phyloP scores from a whole-genome alignment of 2,329 filamentous ascomycete genomes.

The Penicillium sp. region DNA sequence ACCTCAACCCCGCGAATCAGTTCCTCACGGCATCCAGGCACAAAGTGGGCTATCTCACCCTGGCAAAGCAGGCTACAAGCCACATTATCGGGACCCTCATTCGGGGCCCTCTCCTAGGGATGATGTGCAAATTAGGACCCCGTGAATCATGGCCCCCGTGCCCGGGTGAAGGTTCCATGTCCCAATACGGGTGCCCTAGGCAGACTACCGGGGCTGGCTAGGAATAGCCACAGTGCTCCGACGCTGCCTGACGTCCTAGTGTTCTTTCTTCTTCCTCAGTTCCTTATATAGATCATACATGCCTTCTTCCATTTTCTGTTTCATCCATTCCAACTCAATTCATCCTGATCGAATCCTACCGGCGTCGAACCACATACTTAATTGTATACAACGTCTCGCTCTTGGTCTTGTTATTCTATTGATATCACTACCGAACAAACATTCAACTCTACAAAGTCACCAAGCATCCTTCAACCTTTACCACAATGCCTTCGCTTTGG shows the following conservation, averaged over 20 bases:
- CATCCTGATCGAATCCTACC: slow-evolving; percentile 2
- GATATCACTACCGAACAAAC: background rate
- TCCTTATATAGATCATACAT: slow-evolving; percentile 6
- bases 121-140: slow-evolving; percentile 8
- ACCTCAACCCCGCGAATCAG: slow-evolving; percentile 9
- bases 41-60: slow-evolving; percentile 7
- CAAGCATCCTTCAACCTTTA: background rate
- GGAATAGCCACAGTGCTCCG: slow-evolving; percentile 8
- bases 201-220: slow-evolving; percentile 15
- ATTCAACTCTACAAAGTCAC: background rate
- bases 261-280: background rate
- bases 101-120: slow-evolving; percentile 9
- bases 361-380: background rate
- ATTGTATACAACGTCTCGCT: background rate
- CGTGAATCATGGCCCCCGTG: slow-evolving; percentile 8
- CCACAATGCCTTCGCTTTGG: slow-evolving; percentile 28
- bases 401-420: background rate
- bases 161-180: slow-evolving; percentile 10
- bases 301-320: background rate
- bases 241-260: slow-evolving; percentile 9
- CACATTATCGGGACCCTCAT: slow-evolving; percentile 7
- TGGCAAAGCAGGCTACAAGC: slow-evolving; percentile 15
- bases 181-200: slow-evolving; percentile 19
- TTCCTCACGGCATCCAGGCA: slow-evolving; percentile 9
- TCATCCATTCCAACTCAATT: slow-evolving; percentile 7